These are phyloP conservation scores for Auriscalpium orientale DNA, from an alignment of 768 basidiomycete genomes.

Conservation along the genomic window DNA sequence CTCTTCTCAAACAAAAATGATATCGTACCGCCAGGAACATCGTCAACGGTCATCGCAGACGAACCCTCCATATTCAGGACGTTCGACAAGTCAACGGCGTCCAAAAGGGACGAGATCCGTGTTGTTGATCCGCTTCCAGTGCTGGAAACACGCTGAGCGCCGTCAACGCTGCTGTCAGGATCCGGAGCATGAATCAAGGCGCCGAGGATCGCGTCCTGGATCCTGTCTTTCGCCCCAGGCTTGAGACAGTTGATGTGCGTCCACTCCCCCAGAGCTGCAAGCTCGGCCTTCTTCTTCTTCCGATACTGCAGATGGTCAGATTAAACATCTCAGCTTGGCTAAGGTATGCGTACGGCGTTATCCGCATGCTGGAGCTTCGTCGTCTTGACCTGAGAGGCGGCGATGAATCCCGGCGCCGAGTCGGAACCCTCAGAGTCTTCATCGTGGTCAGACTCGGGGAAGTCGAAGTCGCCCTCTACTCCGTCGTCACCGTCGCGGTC, in stretches of 20 bases:
- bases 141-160: conserved; percentile 4
- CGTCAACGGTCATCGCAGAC: conserved; percentile 34
- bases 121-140: conserved; percentile 16
- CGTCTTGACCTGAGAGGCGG: conserved; percentile 54
- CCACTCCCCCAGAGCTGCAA: conserved; percentile 77
- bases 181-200: conserved; percentile 31
- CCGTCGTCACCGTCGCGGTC: conserved; percentile 19
- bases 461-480: not conserved
- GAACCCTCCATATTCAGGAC: conserved; percentile 28
- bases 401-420: conserved; percentile 39
- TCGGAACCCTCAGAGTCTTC: conserved; percentile 25
- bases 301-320: conserved; percentile 38
- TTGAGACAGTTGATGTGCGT: conserved; percentile 73
- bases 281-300: conserved; percentile 57
- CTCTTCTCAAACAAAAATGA: conserved; percentile 80
- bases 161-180: conserved; percentile 4
- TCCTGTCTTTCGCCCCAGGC: conserved; percentile 32
- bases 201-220: conserved; percentile 63
- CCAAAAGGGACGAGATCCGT: conserved; percentile 27
- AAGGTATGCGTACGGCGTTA: conserved; percentile 36
- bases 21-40: conserved; percentile 56
- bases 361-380: conserved; percentile 39
- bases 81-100: conserved; percentile 43
- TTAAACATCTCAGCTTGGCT: not conserved
- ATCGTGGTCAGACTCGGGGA: conserved; percentile 5